Conservation (phyloP, 179 eudicot species). For the Monotropa hypopitys region DNA sequence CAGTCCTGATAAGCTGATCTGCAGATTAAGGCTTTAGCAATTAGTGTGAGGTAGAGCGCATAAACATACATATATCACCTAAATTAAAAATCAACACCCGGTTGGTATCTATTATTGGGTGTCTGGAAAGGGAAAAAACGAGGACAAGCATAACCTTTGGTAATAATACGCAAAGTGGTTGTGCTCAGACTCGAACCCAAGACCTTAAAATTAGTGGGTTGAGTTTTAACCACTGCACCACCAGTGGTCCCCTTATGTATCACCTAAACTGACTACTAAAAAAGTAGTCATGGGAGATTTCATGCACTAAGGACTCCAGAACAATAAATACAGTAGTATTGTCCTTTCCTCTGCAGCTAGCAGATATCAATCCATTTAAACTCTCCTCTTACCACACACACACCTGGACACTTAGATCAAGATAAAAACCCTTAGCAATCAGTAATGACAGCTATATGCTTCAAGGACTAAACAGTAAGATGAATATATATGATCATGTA, state of each 20-base stretch:
- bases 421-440: background rate
- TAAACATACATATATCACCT: background rate
- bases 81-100: no score
- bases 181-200: no score
- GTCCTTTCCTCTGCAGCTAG: background rate
- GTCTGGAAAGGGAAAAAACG: no score
- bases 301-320: background rate
- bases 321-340: background rate
- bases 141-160: no score
- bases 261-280: background rate
- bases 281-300: background rate
- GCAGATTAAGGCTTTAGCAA: constrained; percentile 5
- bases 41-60: background rate
- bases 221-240: no score
- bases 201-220: no score
- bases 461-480: background rate
- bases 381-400: background rate
- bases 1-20: constrained; percentile 24
- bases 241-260: no score
- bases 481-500: background rate
- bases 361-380: background rate
- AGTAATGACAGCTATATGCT: no score
- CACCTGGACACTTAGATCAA: background rate
- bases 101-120: no score
- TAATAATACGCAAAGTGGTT: no score